Evolutionary conservation across 768 basidiomycete genomes (phyloP), one percentile per base, ranked within the genome.

Genomic region (Xerocomus brunneocitrinus): DNA sequence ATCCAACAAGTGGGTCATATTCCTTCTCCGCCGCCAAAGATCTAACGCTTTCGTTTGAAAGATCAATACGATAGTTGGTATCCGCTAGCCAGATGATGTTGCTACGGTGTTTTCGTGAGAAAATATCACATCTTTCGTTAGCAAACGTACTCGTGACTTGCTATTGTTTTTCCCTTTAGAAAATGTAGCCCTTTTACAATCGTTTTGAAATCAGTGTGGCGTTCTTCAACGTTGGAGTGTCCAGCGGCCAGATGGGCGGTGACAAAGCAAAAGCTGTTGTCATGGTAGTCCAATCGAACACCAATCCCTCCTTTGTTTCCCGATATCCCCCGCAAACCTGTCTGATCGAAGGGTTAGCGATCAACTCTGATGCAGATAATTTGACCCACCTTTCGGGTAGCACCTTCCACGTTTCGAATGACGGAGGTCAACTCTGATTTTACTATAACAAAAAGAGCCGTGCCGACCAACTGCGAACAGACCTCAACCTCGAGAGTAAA

Each of bases 171-270:
- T 16, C 95, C 97, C 61, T 86, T 85, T 46, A 87, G 78, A 68
- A 99, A 99, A 56, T 91, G 88, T 32, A 99, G 67, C 1, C 89
- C 91, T 47, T 80, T 78, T 9, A 77, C 77, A 50, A 99, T 95
- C 6, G 97, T 98, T 50, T 79, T 75, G 63, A 94, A 98, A 70
- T 99, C 97, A 10, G 85, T 79, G 62, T 98, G 94, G 27, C 97
- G 81, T 67, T 98, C 97, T 32, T 87, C 86, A 4, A 92, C 76
- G 62, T 95, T 95, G 6, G 79, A 65, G 63, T 97, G 94, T 7
- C 97, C 97, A n/a, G 97, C 95, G 14, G 97, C 95, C 39, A 98
- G 79, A 70, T 98, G 97, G 4, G 91, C 92, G 8, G 95, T 98
- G 57, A 99, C 68, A 72, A 98, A 95, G 72, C 97, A 99, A 62